Evolutionary conservation across 331 rosid genomes (phyloP).

Genomic region (Saraca asoca): DNA sequence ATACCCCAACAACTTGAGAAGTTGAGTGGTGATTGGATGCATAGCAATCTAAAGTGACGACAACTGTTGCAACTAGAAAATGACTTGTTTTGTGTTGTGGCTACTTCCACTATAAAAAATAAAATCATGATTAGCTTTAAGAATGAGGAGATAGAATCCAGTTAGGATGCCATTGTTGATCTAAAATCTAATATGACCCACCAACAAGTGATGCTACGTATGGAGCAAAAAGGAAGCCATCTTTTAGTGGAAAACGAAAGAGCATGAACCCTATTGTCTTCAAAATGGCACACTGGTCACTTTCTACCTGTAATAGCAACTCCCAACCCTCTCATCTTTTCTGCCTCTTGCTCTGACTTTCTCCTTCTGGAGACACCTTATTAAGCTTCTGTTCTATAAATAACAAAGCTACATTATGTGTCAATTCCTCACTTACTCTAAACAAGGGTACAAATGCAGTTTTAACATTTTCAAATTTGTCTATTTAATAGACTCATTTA

Average conservation of each 20-base stretch:
- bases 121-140: background rate
- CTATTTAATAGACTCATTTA: too few species aligned
- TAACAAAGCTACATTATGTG: constrained; percentile 11
- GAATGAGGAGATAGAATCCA: background rate
- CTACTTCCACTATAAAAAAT: constrained; percentile 22
- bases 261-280: constrained; percentile 34
- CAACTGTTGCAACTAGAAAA: background rate
- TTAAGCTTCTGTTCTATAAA: constrained; percentile 18
- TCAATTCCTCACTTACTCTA: constrained; percentile 27
- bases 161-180: constrained; percentile 24
- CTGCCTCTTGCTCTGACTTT: constrained; percentile 19
- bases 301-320: constrained; percentile 38
- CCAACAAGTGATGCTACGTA: constrained; percentile 38
- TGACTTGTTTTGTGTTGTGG: constrained; percentile 23
- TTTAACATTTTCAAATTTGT: too few species aligned
- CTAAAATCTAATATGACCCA: constrained; percentile 27
- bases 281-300: constrained; percentile 40
- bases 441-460: too few species aligned
- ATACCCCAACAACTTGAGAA: too few species aligned
- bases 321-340: constrained; percentile 29
- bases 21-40: too few species aligned
- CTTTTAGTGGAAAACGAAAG: constrained; percentile 61
- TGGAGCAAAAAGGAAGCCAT: constrained; percentile 44
- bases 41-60: too few species aligned
- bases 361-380: constrained; percentile 2